These are phyloP conservation scores for Dryadomyces sulphureus DNA, from an alignment of 2,329 filamentous ascomycete species.

Conservation along the genomic window DNA sequence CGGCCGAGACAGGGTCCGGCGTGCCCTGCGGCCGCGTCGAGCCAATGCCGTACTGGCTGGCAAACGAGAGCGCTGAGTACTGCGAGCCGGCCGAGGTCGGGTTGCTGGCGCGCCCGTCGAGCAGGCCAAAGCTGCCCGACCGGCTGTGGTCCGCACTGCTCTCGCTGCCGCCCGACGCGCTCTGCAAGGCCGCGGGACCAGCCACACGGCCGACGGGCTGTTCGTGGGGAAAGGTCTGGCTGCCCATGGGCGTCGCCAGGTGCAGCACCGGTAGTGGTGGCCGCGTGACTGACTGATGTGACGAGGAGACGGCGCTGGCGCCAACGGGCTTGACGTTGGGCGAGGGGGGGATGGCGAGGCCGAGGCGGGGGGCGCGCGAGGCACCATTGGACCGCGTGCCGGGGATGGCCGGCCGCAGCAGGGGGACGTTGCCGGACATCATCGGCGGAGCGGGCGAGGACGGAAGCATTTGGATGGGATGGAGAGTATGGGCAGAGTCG, in stretches of 20 bases:
- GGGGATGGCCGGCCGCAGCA: constrained; percentile 71
- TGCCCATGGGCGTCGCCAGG: constrained; percentile 79
- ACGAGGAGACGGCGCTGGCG: constrained; percentile 24
- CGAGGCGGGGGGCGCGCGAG: constrained; percentile 59
- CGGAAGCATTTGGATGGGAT: constrained; percentile 12
- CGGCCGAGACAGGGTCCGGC: constrained; percentile 77
- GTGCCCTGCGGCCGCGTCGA: constrained; percentile 50
- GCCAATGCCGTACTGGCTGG: constrained; percentile 55
- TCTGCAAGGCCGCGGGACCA: constrained; percentile 43
- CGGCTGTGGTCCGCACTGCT: constrained; percentile 66
- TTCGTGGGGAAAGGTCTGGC: constrained; percentile 56
- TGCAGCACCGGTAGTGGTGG: constrained; percentile 66
- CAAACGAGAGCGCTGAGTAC: constrained; percentile 71
- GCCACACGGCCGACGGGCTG: constrained; percentile 36
- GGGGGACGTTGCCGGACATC: constrained; percentile 64
- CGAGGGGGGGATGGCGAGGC: constrained; percentile 79
- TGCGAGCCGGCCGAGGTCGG: constrained; percentile 80
- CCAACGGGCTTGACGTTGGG: constrained; percentile 67
- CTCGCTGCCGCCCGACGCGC: constrained; percentile 65
- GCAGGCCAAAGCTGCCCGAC: constrained; percentile 66
- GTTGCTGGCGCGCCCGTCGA: constrained; percentile 63
- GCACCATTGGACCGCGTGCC: constrained; percentile 48
- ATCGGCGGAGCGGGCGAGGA: constrained; percentile 30
- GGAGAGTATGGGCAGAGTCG: not conserved
- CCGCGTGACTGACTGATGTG: constrained; percentile 20